Evolutionary conservation across 2,329 filamentous ascomycete species (phyloP).

Genomic region (Aspergillus neotritici): DNA sequence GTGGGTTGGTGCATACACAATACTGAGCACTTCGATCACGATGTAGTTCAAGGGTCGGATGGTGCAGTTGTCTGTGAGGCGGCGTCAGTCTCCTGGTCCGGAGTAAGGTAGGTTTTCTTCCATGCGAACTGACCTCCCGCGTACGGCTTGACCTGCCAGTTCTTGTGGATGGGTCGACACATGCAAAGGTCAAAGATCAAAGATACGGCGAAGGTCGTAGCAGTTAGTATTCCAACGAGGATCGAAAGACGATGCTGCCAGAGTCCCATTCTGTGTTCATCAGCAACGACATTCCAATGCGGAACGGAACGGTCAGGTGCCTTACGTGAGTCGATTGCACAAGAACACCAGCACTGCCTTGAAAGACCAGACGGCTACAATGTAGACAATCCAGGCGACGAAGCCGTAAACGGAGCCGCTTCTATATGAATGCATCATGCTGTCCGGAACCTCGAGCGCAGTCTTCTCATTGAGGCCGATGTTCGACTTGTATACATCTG

Average conservation of each 20-base stretch:
- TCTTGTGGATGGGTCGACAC: conserved; percentile 10
- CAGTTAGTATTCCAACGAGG: conserved; percentile 1
- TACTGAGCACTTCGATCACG: conserved; percentile 14
- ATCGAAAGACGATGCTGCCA: conserved; percentile 13
- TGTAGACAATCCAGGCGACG: conserved; percentile 16
- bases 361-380: conserved; percentile 15
- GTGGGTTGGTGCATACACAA: conserved; percentile 7
- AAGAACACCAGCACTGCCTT: conserved; percentile 15
- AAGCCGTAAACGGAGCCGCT: conserved; percentile 13
- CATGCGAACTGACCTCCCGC: conserved; percentile 7
- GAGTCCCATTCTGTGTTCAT: conserved; percentile 10
- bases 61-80: conserved; percentile 12
- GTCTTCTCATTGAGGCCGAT: conserved; percentile 9
- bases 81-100: too few species aligned
- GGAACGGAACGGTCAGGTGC: not conserved
- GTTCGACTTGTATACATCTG: conserved; percentile 11
- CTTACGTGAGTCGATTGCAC: conserved; percentile 15
- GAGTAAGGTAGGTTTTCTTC: too few species aligned
- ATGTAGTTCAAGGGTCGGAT: conserved; percentile 15
- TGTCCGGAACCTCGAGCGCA: conserved; percentile 10
- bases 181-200: conserved; percentile 13
- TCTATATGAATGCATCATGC: not conserved
- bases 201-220: conserved; percentile 9
- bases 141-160: conserved; percentile 18
- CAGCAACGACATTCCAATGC: too few species aligned